Base-by-base conservation (phyloP, 1,284 basidiomycete genomes). In the Cryptococcus depauperatus region DNA sequence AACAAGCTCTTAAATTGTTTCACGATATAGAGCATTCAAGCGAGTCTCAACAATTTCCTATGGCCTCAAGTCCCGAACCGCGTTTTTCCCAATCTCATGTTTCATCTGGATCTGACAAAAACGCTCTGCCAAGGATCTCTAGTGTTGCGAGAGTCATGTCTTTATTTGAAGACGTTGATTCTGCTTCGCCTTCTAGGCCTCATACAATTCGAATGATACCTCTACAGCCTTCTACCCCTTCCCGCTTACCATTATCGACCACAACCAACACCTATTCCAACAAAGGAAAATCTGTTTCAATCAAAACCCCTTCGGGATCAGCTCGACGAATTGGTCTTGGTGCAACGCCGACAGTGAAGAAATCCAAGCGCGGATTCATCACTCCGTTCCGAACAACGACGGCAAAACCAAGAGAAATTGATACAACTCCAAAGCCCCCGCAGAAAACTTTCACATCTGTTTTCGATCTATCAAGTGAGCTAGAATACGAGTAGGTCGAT, bases 381-480 rank as follows among this genome's bases (percentile, higher is more conserved):
- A 67, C 66, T 2, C 71, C 71, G 1, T 73, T 73, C 58, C 67
- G 64, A 41, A 29, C 46, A 2, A 49, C 35, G 4, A 16, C 46
- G 8, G 44, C 27, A 7, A 34, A 34, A n/a, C 19, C 38, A 5
- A 25, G 28, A 29, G 32, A 47, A 19, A 21, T 28, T 21, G 39
- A 5, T 42, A 33, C 19, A 42, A n/a, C 2, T 30, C 32, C 33
- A 19, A 19, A 29, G 13, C 13, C 19, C 30, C 18, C 37, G 29
- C 43, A 44, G 41, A 37, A 42, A n/a, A n/a, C n/a, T n/a, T n/a
- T n/a, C n/a, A n/a, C n/a, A 19, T 44, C 58, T 0, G 66, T 70
- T 5, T 71, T 71, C 43, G 63, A 71, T 33, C 44, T 70, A 23
- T 46, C 46, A 5, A 47, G 68, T 69, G 47, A 50, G 68, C 57